Evolutionary conservation across 805 yeast genomes (phyloP), one percentile per base, ranked within the genome.

Genomic region (Metschnikowia chrysomelidarum): DNA sequence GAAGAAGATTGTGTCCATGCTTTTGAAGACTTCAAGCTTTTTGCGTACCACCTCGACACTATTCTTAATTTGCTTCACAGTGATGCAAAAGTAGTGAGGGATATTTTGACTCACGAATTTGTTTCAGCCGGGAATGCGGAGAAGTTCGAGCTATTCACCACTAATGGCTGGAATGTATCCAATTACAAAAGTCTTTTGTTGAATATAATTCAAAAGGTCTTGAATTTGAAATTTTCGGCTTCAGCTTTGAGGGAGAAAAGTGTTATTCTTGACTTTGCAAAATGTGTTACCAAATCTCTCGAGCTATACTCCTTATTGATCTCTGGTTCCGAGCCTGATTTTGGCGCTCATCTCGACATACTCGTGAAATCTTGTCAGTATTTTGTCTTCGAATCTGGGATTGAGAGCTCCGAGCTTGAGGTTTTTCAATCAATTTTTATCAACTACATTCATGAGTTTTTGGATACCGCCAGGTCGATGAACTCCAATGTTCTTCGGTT

Each of bases 171-270:
- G 78, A 65, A 61, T 21, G 53, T 67, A 61, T 75, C 86, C 0
- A 78, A 83, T 1, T 83, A 81, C 53, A 80, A 80, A 44, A 72
- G 77, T 7, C 62, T 82, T 17, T 49, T 79, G 0, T 40, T 80
- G 11, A 56, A 64, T 27, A 60, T 75, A 2, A 41, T 79, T 10
- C 54, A 67, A 27, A 73, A 66, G 32, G 78, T 78, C 44, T 54
- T 82, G 30, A 50, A 57, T 5, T 46, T 63, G 23, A 47, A 46
- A 21, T 20, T 61, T 2, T 40, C 43, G 16, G 25, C 32, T 1
- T 51, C 44, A 23, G 24, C 54, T 24, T 44, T 59, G 3, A 42
- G 54, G 4, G 54, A 60, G 25, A 38, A 36, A 2, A 27, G 19
- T 7, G 27, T 33, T 1, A 27, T 59, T 24, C 33, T 46, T 0